Evolutionary conservation across 83 land plant genomes (phyloP).

Genomic region (Isoetes engelmannii): DNA sequence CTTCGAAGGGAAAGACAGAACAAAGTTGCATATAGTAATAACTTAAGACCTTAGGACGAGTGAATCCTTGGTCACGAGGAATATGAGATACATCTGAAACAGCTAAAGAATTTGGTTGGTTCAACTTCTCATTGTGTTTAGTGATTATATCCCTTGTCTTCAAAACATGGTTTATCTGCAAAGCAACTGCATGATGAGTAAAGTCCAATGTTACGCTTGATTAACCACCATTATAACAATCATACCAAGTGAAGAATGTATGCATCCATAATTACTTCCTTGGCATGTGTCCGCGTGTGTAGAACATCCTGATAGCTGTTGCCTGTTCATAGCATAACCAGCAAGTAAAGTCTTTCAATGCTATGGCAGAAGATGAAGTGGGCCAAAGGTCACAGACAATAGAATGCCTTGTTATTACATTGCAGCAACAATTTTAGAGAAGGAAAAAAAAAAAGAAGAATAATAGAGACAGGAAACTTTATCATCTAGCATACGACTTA

Average conservation of each 20-base stretch:
- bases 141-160: conserved; percentile 65
- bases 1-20: not conserved
- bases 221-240: not conserved
- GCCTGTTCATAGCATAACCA: conserved; percentile 29
- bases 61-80: conserved; percentile 80
- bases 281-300: conserved; percentile 62
- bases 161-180: conserved; percentile 82
- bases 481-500: conserved; percentile 31
- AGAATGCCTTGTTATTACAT: too few species aligned
- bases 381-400: too few species aligned
- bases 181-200: not conserved
- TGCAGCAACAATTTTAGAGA: too few species aligned
- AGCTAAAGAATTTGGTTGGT: conserved; percentile 30
- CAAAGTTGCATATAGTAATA: not conserved
- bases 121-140: conserved; percentile 68
- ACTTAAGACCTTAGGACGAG: conserved; percentile 80
- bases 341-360: not conserved
- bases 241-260: conserved; percentile 79
- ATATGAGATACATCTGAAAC: conserved; percentile 22
- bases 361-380: not conserved
- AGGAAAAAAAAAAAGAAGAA: not conserved
- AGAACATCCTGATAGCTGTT: conserved; percentile 79
- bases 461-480: not conserved
- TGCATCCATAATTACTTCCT: conserved; percentile 74
- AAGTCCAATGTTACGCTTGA: not conserved